phyloP scores from a whole-genome alignment of 2,329 filamentous ascomycete species.

The Claviceps monticola region DNA sequence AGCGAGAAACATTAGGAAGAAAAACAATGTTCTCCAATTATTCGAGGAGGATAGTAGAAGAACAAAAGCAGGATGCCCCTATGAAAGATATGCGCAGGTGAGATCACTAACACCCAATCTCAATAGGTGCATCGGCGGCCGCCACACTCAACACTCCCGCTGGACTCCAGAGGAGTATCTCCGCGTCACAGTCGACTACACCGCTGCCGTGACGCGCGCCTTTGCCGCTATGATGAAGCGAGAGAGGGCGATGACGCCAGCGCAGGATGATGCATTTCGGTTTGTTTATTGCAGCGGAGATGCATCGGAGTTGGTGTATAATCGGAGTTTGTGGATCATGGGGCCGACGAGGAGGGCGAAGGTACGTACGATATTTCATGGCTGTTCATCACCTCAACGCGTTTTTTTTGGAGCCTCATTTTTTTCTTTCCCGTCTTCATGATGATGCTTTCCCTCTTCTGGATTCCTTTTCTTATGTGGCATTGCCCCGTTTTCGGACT shows the following conservation, averaged over 20 bases:
- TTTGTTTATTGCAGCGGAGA: slow-evolving; percentile 2
- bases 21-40: background rate
- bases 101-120: background rate
- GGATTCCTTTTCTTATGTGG: no score
- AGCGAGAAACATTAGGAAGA: background rate
- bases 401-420: background rate
- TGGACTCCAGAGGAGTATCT: slow-evolving; percentile 3
- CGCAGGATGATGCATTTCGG: background rate
- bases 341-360: slow-evolving; percentile 3
- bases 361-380: background rate
- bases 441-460: no score
- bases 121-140: slow-evolving; percentile 2
- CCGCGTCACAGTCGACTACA: slow-evolving; percentile 1
- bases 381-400: no score
- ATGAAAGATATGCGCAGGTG: background rate
- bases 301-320: slow-evolving; percentile 1
- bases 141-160: background rate
- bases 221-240: background rate
- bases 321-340: slow-evolving; percentile 4
- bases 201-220: background rate
- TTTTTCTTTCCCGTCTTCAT: background rate
- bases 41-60: background rate
- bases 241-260: background rate
- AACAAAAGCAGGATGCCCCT: background rate
- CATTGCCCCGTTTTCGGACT: background rate